These are phyloP conservation scores for Sugiyamaella smithiae DNA, from an alignment of 805 yeast genomes.

Conservation along the genomic window DNA sequence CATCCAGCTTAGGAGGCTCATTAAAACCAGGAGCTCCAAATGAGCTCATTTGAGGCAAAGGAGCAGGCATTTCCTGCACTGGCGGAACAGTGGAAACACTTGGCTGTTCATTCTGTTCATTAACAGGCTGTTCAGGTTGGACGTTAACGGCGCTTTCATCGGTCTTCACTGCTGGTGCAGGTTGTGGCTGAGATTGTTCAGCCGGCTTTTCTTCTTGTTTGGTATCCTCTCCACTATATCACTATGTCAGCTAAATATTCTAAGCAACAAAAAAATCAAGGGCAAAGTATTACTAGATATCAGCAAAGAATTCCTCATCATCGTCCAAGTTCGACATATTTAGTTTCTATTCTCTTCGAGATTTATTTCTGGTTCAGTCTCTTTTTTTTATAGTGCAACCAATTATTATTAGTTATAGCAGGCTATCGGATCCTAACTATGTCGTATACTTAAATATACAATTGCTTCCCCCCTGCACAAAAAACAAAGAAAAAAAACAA, in stretches of 20 bases:
- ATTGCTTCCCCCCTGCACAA: neutral
- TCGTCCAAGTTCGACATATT: constrained; percentile 72
- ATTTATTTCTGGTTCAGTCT: neutral
- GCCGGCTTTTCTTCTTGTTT: constrained; percentile 31
- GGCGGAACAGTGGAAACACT: too few relatives aligned
- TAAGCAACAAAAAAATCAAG: constrained; percentile 4
- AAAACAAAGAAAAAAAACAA: neutral
- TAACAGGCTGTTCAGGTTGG: constrained; percentile 1
- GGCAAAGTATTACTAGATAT: constrained; percentile 53
- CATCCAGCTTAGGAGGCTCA: constrained; percentile 6
- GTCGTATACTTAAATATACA: neutral
- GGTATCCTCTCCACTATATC: constrained; percentile 35
- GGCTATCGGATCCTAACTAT: constrained; percentile 7
- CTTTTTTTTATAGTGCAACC: neutral
- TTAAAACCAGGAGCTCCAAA: too few relatives aligned
- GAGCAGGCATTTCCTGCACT: too few relatives aligned
- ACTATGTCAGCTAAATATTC: constrained; percentile 18
- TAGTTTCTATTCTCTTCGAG: neutral
- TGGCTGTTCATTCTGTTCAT: too few relatives aligned
- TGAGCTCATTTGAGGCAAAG: too few relatives aligned
- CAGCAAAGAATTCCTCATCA: constrained; percentile 92
- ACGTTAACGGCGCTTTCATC: too few relatives aligned
- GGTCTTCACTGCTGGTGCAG: constrained; percentile 2
- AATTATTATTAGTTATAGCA: constrained; percentile 3
- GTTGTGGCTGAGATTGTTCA: constrained; percentile 10